These are phyloP conservation scores for Epichloe amarillans DNA, from an alignment of 2,329 filamentous ascomycete genomes.

Conservation along the genomic window DNA sequence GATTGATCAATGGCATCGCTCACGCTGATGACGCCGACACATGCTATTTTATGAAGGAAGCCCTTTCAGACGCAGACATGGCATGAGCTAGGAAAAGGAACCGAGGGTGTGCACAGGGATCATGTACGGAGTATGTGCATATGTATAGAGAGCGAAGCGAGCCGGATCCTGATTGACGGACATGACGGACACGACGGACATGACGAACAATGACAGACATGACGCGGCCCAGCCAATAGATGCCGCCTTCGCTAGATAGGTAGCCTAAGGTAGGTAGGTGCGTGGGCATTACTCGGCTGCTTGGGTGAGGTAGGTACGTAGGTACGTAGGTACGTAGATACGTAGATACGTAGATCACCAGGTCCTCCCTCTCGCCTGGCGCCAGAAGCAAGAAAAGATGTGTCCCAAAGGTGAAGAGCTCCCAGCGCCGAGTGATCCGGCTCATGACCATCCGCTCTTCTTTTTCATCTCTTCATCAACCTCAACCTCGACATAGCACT, in stretches of 20 bases:
- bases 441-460: background rate
- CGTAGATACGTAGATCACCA: background rate
- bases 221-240: slow-evolving; percentile 8
- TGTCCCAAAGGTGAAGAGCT: slow-evolving; percentile 1
- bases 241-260: too few species aligned
- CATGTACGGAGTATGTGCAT: too few species aligned
- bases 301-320: background rate
- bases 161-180: too few species aligned
- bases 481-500: background rate
- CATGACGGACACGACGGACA: too few species aligned
- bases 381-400: background rate
- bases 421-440: slow-evolving; percentile 2
- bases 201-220: background rate
- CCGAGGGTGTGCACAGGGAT: too few species aligned
- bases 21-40: too few species aligned
- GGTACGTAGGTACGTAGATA: background rate
- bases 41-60: too few species aligned
- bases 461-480: background rate
- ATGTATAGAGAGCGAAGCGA: too few species aligned
- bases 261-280: too few species aligned
- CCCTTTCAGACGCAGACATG: too few species aligned
- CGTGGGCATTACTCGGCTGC: background rate
- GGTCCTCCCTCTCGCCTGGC: background rate
- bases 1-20: too few species aligned
- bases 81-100: too few species aligned